These are phyloP conservation scores for Macrophomina pseudophaseolina DNA, from an alignment of 2,329 filamentous ascomycete species.

Conservation along the genomic window DNA sequence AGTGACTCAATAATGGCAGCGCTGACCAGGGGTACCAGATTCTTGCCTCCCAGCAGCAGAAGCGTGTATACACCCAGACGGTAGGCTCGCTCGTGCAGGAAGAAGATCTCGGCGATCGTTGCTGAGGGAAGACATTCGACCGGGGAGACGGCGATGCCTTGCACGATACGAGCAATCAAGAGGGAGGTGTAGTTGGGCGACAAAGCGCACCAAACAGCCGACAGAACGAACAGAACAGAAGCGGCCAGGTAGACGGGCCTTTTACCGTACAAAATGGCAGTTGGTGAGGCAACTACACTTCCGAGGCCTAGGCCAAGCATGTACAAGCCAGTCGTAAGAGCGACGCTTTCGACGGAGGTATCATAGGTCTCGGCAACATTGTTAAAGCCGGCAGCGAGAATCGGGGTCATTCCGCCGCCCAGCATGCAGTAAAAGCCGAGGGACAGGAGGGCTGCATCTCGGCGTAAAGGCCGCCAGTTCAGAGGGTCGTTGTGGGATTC, in stretches of 20 bases:
- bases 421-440: slow-evolving; percentile 92
- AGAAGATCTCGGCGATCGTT: slow-evolving; percentile 95
- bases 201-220: slow-evolving; percentile 83
- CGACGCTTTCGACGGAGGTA: slow-evolving; percentile 73
- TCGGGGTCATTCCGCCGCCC: slow-evolving; percentile 88
- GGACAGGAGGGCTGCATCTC: slow-evolving; percentile 79
- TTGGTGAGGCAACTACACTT: slow-evolving; percentile 83
- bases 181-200: slow-evolving; percentile 82
- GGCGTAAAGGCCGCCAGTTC: slow-evolving; percentile 85
- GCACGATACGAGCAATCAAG: slow-evolving; percentile 80
- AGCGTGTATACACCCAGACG: slow-evolving; percentile 93
- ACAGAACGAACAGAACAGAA: slow-evolving; percentile 75
- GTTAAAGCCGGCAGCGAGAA: slow-evolving; percentile 88
- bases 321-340: slow-evolving; percentile 87
- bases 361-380: slow-evolving; percentile 72
- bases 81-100: slow-evolving; percentile 90
- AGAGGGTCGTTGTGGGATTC: slow-evolving; percentile 89
- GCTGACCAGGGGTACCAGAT: slow-evolving; percentile 83
- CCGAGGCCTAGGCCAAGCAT: slow-evolving; percentile 93
- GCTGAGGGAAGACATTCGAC: slow-evolving; percentile 93
- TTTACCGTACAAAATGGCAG: slow-evolving; percentile 89
- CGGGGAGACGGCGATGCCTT: slow-evolving; percentile 85
- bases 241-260: slow-evolving; percentile 85
- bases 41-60: slow-evolving; percentile 87
- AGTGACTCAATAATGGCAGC: slow-evolving; percentile 79